Evolutionary conservation across 75 land plant species (phyloP).

Genomic region (Sequoia sempervirens): DNA sequence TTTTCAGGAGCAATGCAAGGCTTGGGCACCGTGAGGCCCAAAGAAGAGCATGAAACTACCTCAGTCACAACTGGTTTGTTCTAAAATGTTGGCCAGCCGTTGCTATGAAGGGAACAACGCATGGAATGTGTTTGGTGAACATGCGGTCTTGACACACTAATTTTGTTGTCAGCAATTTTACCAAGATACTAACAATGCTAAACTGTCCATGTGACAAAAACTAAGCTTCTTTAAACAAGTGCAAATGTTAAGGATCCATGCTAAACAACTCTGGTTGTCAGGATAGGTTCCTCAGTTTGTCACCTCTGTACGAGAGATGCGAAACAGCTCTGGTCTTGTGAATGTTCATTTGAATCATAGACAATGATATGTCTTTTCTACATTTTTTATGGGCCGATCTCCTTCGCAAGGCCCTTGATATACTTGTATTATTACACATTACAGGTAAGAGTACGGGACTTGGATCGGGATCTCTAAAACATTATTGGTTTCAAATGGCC

Average conservation of each 20-base stretch:
- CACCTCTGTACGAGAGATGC: not conserved
- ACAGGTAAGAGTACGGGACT: constrained; percentile 1
- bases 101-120: not conserved
- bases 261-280: not conserved
- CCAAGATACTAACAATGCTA: not conserved
- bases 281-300: not conserved
- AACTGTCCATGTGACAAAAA: not conserved
- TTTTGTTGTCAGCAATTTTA: not conserved
- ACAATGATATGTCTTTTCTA: constrained; percentile 1
- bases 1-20: constrained; percentile 7
- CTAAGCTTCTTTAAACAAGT: not conserved
- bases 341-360: not conserved
- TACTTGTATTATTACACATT: not conserved
- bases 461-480: not conserved
- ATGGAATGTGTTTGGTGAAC: constrained; percentile 6
- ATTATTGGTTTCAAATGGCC: constrained; percentile 1
- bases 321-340: not conserved
- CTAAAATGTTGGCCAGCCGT: not conserved
- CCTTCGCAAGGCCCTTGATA: not conserved
- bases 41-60: constrained; percentile 1
- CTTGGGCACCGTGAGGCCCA: constrained; percentile 1
- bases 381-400: not conserved
- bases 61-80: constrained; percentile 5
- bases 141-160: not conserved
- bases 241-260: not conserved